Evolutionary conservation across 805 yeast species (phyloP), one percentile per base, ranked within the genome.

Genomic region (Pichia deserticola): DNA sequence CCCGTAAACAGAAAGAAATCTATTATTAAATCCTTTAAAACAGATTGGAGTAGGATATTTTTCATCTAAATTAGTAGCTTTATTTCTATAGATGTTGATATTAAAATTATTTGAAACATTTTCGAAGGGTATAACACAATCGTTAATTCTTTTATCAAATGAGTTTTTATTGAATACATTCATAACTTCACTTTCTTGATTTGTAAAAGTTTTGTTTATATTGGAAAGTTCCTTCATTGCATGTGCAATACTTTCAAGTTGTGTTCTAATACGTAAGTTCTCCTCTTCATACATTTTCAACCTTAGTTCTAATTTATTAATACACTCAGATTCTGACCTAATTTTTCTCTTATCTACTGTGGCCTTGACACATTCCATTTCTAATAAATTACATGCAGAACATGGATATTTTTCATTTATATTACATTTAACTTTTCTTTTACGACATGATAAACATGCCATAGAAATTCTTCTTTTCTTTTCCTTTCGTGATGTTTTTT

Each of bases 51-150:
- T 25, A 7, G 49, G 40, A 41, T 50, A 45, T 29, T 47, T 40
- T 34, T 40, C 39, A 38, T 70, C 72, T 53, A 71, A 75, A 11
- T 74, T 73, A 7, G 9, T 29, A 25, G 25, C 20, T 15, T 38
- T 15, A 11, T 20, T 20, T 20, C 3, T 20, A 20, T 20, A 3
- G 3, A 20, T 20, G 2, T 20, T 20, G 20, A 20, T 20, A 20
- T 20, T 20, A 20, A 20, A 20, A 20, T 20, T 20, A 20, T 20
- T 20, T 20, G 20, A 20, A 20, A 20, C 20, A 20, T 20, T 20
- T 20, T 20, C 20, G 2, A 3, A 20, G 20, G 20, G 20, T 20
- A 20, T 20, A 20, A 20, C 20, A 20, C 20, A 20, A 20, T 20
- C 20, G 20, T 20, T 20, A 20, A 2, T 20, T 3, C 20, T 3